Evolutionary conservation across 345 rosid species (phyloP), one percentile per base, ranked within the genome.

Genomic region (Luvunga scandens): DNA sequence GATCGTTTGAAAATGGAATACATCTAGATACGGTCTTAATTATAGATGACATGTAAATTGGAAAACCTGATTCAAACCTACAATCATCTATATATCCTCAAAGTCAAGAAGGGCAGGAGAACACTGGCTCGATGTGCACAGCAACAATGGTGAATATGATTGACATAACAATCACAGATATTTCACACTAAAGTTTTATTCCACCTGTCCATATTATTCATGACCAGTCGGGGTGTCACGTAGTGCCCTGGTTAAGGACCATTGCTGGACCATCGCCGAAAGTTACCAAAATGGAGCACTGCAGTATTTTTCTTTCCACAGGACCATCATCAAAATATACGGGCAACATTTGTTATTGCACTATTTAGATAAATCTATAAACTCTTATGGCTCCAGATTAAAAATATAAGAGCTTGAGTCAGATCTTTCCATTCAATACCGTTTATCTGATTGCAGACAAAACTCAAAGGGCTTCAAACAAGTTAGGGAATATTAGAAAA

Each of bases 401-500:
- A 27, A 27, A 12, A 5, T 39, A 55, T 13, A 27, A 53, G 22
- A 71, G 75, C 36, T 55, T 7, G 34, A 48, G 53, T 22, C 2
- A 31, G 22, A 7, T 34, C 18, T 45, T 33, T 66, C 50, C 45
- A 10, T 55, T 14, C 1, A 13, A 12, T 14, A 21, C 13, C 8
- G 8, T 14, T 71, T 66, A 57, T 69, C 59, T 48, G 64, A 39
- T 57, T 64, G 50, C 75, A 59, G 77, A 73, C 79, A 70, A 80
- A 84, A 75, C 69, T 28, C 27, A 36, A 72, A 66, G 59, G 79
- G 75, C 56, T 72, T 53, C 73, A 69, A 81, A 72, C 75, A 74
- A 28, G 62, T 33, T 50, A 65, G 63, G 70, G 48, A 56, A 73
- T 69, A 71, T 63, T 75, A 59, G 50, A 66, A 30, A 27, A 48